Base-by-base conservation (phyloP, 331 rosid species). In the Malus hybrid region DNA sequence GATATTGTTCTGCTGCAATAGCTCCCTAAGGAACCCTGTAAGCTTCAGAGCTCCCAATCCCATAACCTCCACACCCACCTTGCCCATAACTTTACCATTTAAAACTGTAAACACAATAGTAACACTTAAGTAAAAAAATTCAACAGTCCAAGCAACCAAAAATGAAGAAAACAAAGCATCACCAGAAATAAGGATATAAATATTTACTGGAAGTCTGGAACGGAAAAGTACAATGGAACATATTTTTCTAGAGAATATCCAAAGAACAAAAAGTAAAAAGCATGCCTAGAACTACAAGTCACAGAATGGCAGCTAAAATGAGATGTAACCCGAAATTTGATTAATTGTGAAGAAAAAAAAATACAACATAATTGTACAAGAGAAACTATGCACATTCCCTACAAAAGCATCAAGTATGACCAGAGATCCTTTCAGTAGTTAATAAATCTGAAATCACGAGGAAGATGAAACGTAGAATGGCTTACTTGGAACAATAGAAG, bases 401-500 rank as follows among this genome's bases (percentile, higher is more conserved):
- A 12, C 10, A 50, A 44, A 71, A 52, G 59, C 31, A 71, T 34
- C 10, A 52, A 33, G 70, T 27, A 61, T 6, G 55, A 36, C n/a
- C 67, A 15, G 15, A 56, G 22, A 36, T 20, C 27, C 10, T 54
- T 12, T 13, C 12, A 39, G 8, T 12, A 19, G 31, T 28, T 33
- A 59, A 29, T 13, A 74, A 27, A 8, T 27, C 61, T 27, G 36
- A 71, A 69, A 68, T 67, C 67, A 42, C 14, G 50, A 63, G 42
- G 55, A 74, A 44, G 8, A 59, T 24, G 8, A 79, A 70, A 9
- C 68, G 48, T 6, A 70, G 32, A 33, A 65, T 5, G 24, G 82
- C 93, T 83, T 93, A 93, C 98, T 90, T 73, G 96, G 98, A 79
- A 93, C 96, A 70, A 90, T 12, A 63, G 96, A 87, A 50, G 94